Conservation (phyloP, 2,329 filamentous ascomycete genomes). For the Aspergillus sp. region DNA sequence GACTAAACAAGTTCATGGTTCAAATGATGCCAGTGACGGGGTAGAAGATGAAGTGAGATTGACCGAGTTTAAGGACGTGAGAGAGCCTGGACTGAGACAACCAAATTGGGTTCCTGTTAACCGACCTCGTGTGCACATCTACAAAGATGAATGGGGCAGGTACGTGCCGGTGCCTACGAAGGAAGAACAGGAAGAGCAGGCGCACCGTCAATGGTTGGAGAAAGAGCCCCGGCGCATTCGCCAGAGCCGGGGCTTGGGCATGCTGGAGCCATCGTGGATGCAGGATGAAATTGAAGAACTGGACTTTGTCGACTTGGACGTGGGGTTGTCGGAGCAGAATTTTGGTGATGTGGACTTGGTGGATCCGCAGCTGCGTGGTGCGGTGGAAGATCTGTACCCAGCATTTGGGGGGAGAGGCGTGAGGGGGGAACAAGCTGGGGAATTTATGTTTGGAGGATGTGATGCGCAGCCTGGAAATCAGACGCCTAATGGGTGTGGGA, state of each 20-base stretch:
- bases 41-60: no score
- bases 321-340: no score
- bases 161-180: constrained; percentile 3
- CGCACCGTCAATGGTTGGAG: background rate
- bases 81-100: no score
- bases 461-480: no score
- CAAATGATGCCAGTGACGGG: no score
- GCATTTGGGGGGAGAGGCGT: background rate
- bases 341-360: no score
- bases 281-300: background rate
- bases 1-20: no score
- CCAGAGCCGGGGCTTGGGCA: background rate
- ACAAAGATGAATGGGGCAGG: constrained; percentile 6
- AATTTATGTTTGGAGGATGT: no score
- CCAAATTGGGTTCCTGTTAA: constrained; percentile 3
- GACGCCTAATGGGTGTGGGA: background rate
- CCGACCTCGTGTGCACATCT: background rate
- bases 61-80: background rate
- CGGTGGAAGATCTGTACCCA: no score
- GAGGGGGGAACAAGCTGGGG: background rate
- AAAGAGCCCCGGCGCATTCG: background rate
- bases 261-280: background rate
- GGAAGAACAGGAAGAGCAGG: background rate
- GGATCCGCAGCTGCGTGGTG: no score
- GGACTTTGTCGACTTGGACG: background rate